Evolutionary conservation across 257 asterid species (phyloP).

Genomic region (Solanum chmielewskii): DNA sequence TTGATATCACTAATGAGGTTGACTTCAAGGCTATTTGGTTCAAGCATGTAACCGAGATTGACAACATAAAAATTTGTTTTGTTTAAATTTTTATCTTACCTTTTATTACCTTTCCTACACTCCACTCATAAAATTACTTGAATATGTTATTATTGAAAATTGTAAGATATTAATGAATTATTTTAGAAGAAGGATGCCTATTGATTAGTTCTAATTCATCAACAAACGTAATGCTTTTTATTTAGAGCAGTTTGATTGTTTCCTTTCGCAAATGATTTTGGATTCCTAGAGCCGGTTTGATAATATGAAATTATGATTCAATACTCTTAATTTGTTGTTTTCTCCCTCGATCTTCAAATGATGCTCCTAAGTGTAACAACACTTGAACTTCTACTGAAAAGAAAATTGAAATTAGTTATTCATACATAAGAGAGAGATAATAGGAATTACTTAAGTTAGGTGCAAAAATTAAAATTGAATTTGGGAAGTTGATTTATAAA

Average conservation of each 20-base stretch:
- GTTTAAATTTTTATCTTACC: too few relatives aligned
- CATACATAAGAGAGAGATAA: too few relatives aligned
- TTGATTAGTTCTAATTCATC: not conserved
- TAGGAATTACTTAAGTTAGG: too few relatives aligned
- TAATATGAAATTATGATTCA: too few relatives aligned
- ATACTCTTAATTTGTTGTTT: not conserved
- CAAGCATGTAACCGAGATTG: not conserved
- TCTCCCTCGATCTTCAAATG: not conserved
- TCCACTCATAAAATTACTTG: too few relatives aligned
- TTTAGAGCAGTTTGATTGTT: not conserved
- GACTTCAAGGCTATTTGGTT: not conserved
- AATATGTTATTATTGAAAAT: too few relatives aligned
- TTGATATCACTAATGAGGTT: not conserved
- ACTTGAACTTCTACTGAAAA: too few relatives aligned
- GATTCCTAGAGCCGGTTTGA: not conserved
- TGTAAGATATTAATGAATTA: too few relatives aligned
- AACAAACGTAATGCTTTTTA: not conserved
- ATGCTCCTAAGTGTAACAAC: not conserved
- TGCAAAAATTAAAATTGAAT: too few relatives aligned
- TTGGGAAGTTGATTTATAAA: too few relatives aligned
- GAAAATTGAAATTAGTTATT: not conserved
- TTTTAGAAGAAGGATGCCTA: not conserved
- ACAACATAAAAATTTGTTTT: too few relatives aligned
- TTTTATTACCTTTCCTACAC: too few relatives aligned
- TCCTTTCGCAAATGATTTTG: not conserved